phyloP scores from a whole-genome alignment of 2,329 filamentous ascomycete genomes.

The Fusarium graminum region DNA sequence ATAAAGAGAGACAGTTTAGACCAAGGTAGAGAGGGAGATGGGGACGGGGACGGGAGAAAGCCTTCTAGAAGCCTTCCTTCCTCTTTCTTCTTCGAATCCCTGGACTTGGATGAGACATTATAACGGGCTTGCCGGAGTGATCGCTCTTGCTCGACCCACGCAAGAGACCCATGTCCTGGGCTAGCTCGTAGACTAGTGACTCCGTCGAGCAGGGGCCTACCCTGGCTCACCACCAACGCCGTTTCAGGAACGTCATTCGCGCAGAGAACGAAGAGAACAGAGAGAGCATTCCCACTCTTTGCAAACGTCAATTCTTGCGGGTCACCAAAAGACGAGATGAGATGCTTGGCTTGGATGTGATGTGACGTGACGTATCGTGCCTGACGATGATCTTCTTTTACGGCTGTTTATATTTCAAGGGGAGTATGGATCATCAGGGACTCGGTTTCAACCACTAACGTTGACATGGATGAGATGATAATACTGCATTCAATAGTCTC shows the following conservation, averaged over 20 bases:
- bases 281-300: conserved; percentile 15
- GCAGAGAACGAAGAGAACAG: conserved; percentile 10
- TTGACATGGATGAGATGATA: no score
- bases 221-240: conserved; percentile 39
- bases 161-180: conserved; percentile 40
- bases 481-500: no score
- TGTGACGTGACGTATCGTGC: conserved; percentile 28
- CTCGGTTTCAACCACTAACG: background rate
- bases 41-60: conserved; percentile 24
- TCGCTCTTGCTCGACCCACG: conserved; percentile 46
- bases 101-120: conserved; percentile 48
- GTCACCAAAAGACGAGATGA: background rate
- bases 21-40: background rate
- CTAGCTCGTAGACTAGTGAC: conserved; percentile 42
- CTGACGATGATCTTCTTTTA: conserved; percentile 27
- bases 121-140: conserved; percentile 50
- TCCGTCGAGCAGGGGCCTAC: conserved; percentile 35
- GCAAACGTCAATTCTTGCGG: conserved; percentile 12
- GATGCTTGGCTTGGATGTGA: conserved; percentile 2
- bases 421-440: conserved; percentile 29
- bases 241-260: conserved; percentile 51
- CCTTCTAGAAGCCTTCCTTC: conserved; percentile 51
- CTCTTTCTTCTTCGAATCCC: conserved; percentile 43
- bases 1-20: conserved; percentile 19
- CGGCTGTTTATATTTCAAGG: conserved; percentile 20